A percentile compares a stretch with the other conserved stretches of the same genome.
Evolutionary conservation across 768 basidiomycete genomes (phyloP).

Genomic region (Xerocomus brunneocitrinus): DNA sequence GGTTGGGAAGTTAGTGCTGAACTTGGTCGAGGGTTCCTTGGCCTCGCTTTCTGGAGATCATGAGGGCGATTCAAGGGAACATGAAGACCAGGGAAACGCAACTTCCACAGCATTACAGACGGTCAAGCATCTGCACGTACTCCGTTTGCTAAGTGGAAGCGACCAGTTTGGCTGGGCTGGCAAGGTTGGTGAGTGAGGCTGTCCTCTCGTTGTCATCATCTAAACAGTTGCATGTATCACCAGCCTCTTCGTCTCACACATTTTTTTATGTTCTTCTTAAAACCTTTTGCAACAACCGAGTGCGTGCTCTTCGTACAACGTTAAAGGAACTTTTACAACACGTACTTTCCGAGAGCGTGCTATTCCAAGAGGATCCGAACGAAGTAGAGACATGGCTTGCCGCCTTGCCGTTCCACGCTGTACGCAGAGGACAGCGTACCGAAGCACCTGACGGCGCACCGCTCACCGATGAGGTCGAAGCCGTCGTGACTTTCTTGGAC

Average conservation of each 20-base stretch:
- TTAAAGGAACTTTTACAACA: constrained; percentile 53
- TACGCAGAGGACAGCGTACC: constrained; percentile 31
- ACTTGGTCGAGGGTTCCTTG: constrained; percentile 36
- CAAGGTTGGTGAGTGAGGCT: constrained; percentile 54
- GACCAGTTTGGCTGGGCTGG: constrained; percentile 77
- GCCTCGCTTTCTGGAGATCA: constrained; percentile 12
- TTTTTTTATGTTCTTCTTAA: constrained; percentile 71
- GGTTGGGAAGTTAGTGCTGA: constrained; percentile 68
- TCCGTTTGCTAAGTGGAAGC: constrained; percentile 68
- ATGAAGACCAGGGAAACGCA: constrained; percentile 9
- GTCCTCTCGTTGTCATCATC: background rate
- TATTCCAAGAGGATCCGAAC: constrained; percentile 73
- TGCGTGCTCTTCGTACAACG: constrained; percentile 49
- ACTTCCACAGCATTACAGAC: constrained; percentile 38
- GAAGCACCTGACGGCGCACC: constrained; percentile 49
- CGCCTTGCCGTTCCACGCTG: constrained; percentile 46
- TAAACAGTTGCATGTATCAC: background rate
- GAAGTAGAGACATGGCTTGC: constrained; percentile 76
- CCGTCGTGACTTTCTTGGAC: constrained; percentile 69
- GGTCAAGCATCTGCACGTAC: constrained; percentile 70
- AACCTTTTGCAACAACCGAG: constrained; percentile 48
- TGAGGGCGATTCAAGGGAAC: constrained; percentile 7
- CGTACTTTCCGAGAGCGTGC: constrained; percentile 63
- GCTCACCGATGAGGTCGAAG: constrained; percentile 52
- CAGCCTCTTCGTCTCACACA: constrained; percentile 50